Percentiles rank a stretch among this genome's conserved stretches.
Evolutionary conservation across 768 basidiomycete species (phyloP).

Genomic region (Sarcodon sp.): DNA sequence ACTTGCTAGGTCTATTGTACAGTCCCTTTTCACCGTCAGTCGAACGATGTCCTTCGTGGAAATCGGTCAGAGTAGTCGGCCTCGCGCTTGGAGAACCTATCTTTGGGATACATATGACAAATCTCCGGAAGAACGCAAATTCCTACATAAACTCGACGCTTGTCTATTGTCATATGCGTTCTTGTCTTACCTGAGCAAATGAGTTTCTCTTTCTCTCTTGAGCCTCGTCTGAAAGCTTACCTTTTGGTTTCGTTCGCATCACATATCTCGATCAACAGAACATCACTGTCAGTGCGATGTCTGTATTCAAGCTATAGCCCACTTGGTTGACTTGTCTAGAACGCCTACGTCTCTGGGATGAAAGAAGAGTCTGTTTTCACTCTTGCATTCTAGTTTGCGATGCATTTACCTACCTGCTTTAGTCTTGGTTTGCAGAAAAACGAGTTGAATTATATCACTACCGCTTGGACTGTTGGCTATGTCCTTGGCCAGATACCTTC

Average conservation of each 20-base stretch:
- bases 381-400: not conserved
- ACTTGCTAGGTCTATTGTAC: no score
- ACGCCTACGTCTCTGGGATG: conserved; percentile 28
- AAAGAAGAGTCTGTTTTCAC: conserved; percentile 19
- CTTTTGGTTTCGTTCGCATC: not conserved
- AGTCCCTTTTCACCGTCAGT: no score
- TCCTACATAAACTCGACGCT: conserved; percentile 20
- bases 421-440: conserved; percentile 13
- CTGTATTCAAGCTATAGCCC: not conserved
- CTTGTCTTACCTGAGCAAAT: conserved; percentile 25
- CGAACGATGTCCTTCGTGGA: no score
- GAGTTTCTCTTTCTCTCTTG: conserved; percentile 6
- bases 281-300: conserved; percentile 15
- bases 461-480: conserved; percentile 25
- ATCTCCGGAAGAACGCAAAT: conserved; percentile 20
- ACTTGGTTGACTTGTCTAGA: conserved; percentile 6
- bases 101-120: conserved; percentile 25
- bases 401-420: not conserved
- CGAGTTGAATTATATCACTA: conserved; percentile 23
- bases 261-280: conserved; percentile 25
- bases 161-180: conserved; percentile 23
- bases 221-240: conserved; percentile 1
- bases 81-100: no score
- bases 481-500: conserved; percentile 23
- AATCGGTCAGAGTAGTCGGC: no score